Evolutionary conservation across 805 yeast species (phyloP).

Genomic region (Alloascoidea hylecoeti): DNA sequence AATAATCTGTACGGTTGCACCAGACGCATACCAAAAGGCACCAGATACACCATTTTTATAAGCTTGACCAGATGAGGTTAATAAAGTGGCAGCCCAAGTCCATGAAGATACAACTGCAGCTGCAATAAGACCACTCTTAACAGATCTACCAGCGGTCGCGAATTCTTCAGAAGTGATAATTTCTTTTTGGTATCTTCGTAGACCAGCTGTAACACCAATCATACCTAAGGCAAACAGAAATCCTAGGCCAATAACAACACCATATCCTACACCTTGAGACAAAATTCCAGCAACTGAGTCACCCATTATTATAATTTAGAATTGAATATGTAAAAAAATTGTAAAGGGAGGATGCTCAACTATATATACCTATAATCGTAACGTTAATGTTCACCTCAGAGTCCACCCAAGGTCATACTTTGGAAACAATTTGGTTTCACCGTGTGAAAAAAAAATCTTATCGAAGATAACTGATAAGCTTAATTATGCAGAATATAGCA

Average conservation of each 20-base stretch:
- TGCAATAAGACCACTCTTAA: slow-evolving; percentile 71
- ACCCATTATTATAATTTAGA: too few species aligned
- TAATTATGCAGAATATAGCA: too few species aligned
- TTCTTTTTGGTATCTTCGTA: slow-evolving; percentile 72
- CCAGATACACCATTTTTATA: slow-evolving; percentile 71
- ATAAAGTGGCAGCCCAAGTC: slow-evolving; percentile 84
- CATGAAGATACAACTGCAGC: slow-evolving; percentile 89
- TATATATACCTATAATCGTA: too few species aligned
- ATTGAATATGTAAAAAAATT: too few species aligned
- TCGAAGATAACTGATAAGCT: too few species aligned
- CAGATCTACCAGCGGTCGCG: slow-evolving; percentile 84
- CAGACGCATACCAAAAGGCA: slow-evolving; percentile 77
- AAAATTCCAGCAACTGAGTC: too few species aligned
- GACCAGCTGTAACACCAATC: slow-evolving; percentile 58
- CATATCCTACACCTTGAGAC: slow-evolving; percentile 78
- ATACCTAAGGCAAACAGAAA: slow-evolving; percentile 46
- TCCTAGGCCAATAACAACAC: slow-evolving; percentile 85
- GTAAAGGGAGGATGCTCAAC: too few species aligned
- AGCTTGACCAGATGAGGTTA: slow-evolving; percentile 66
- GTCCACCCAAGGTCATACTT: too few species aligned
- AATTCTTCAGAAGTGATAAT: slow-evolving; percentile 88
- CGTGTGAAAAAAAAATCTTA: too few species aligned
- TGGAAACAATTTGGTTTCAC: too few species aligned
- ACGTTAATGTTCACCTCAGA: too few species aligned
- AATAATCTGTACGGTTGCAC: slow-evolving; percentile 82